Evolutionary conservation across 2,329 filamentous ascomycete species (phyloP).

Genomic region (Colletotrichum sp.): DNA sequence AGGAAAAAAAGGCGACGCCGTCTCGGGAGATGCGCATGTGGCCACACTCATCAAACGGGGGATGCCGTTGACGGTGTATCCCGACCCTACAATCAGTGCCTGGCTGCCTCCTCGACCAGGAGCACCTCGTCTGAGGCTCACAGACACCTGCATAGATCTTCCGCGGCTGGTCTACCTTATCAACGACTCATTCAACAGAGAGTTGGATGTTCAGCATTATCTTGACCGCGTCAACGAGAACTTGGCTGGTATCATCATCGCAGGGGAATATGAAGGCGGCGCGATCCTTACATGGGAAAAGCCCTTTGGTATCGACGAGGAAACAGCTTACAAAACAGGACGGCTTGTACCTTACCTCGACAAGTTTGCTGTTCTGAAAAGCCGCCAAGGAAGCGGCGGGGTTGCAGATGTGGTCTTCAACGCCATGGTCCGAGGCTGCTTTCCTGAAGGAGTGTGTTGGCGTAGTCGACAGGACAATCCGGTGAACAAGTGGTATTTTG

Average conservation of each 20-base stretch:
- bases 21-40: slow-evolving; percentile 29
- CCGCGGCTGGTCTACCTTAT: slow-evolving; percentile 84
- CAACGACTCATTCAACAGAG: slow-evolving; percentile 89
- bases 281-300: slow-evolving; percentile 95
- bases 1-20: slow-evolving; percentile 1
- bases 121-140: slow-evolving; percentile 69
- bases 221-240: slow-evolving; percentile 79
- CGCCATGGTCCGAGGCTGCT: slow-evolving; percentile 88
- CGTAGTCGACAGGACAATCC: slow-evolving; percentile 88
- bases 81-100: slow-evolving; percentile 66
- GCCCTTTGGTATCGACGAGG: slow-evolving; percentile 64
- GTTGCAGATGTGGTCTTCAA: slow-evolving; percentile 98
- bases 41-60: slow-evolving; percentile 91
- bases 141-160: slow-evolving; percentile 83
- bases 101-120: slow-evolving; percentile 73
- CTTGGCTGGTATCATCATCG: slow-evolving; percentile 90
- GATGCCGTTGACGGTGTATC: slow-evolving; percentile 86
- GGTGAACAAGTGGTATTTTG: slow-evolving; percentile 99
- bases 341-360: slow-evolving; percentile 91
- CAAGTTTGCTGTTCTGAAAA: slow-evolving; percentile 93
- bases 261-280: slow-evolving; percentile 94
- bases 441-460: slow-evolving; percentile 91
- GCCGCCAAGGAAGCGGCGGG: slow-evolving; percentile 86
- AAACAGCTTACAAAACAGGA: slow-evolving; percentile 57
- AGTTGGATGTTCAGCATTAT: slow-evolving; percentile 84